Evolutionary conservation across 1,139 yeast genomes (phyloP).

Genomic region (Keqinozyma sinolaborantium): DNA sequence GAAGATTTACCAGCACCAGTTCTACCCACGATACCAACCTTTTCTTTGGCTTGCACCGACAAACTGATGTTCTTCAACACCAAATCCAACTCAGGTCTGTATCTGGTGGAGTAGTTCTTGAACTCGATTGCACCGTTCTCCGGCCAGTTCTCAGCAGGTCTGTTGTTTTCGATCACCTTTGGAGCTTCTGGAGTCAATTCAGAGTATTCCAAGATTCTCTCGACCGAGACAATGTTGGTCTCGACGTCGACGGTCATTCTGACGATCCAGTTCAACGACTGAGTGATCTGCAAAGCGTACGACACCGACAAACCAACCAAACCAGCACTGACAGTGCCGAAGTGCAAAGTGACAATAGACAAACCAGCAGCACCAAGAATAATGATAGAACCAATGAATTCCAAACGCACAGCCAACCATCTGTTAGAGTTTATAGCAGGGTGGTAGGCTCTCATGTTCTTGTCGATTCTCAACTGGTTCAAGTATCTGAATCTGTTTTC

Average conservation of each 20-base stretch:
- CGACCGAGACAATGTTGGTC: constrained; percentile 94
- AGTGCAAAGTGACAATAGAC: constrained; percentile 63
- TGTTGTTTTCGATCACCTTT: constrained; percentile 58
- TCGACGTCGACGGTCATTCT: constrained; percentile 98
- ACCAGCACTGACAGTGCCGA: constrained; percentile 79
- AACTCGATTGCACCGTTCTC: constrained; percentile 67
- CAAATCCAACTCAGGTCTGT: constrained; percentile 79
- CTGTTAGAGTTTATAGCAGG: constrained; percentile 93
- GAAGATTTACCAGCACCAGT: constrained; percentile 98
- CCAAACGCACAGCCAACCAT: constrained; percentile 94
- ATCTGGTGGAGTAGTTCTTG: constrained; percentile 74
- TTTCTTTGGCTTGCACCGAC: constrained; percentile 70
- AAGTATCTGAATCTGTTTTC: constrained; percentile 65
- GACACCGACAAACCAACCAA: constrained; percentile 90
- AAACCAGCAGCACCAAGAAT: constrained; percentile 84
- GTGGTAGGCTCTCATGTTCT: constrained; percentile 86
- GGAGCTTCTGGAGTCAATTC: constrained; percentile 79
- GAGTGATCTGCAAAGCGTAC: constrained; percentile 89
- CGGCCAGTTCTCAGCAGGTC: constrained; percentile 83
- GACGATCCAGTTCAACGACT: constrained; percentile 93
- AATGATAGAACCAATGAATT: constrained; percentile 83
- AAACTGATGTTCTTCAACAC: constrained; percentile 73
- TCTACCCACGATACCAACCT: constrained; percentile 92
- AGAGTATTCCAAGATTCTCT: constrained; percentile 88
- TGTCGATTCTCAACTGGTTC: constrained; percentile 76